Evolutionary conservation across 768 basidiomycete genomes (phyloP).

Genomic region (Lactifluus echinatus): DNA sequence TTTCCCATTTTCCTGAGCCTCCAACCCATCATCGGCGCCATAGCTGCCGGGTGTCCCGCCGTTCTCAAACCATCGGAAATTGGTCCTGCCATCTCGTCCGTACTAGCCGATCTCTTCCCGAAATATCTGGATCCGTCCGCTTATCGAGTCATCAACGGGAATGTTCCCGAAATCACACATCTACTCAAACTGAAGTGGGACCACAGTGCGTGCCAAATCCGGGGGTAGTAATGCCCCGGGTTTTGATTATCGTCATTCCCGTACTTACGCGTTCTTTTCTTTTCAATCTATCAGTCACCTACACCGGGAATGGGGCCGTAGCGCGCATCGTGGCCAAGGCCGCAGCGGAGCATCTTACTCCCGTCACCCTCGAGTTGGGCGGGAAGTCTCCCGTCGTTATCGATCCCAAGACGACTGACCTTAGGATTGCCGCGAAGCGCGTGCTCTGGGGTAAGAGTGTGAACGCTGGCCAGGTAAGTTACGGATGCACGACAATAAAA

Average conservation of each 20-base stretch:
- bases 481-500: no score
- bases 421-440: constrained; percentile 50
- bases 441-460: constrained; percentile 57
- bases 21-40: constrained; percentile 39
- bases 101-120: constrained; percentile 59
- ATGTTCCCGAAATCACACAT: constrained; percentile 31
- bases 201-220: constrained; percentile 34
- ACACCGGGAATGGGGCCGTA: constrained; percentile 30
- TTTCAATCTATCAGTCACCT: constrained; percentile 28
- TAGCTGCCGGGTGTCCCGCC: constrained; percentile 70
- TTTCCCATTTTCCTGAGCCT: constrained; percentile 12
- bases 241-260: background rate
- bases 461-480: constrained; percentile 58
- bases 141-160: constrained; percentile 56
- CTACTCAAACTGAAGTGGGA: constrained; percentile 33
- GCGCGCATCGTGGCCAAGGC: constrained; percentile 34
- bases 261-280: constrained; percentile 16
- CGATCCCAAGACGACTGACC: constrained; percentile 34
- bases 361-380: constrained; percentile 35
- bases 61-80: constrained; percentile 74
- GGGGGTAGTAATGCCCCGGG: no score
- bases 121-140: constrained; percentile 67
- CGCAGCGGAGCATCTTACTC: constrained; percentile 37
- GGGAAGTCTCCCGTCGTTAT: constrained; percentile 40
- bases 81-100: constrained; percentile 42